A percentile compares a stretch with the other conserved stretches of the same genome.
These are phyloP conservation scores for Suhomyces yuchorum DNA, from an alignment of 1,139 yeast genomes.

Conservation along the genomic window DNA sequence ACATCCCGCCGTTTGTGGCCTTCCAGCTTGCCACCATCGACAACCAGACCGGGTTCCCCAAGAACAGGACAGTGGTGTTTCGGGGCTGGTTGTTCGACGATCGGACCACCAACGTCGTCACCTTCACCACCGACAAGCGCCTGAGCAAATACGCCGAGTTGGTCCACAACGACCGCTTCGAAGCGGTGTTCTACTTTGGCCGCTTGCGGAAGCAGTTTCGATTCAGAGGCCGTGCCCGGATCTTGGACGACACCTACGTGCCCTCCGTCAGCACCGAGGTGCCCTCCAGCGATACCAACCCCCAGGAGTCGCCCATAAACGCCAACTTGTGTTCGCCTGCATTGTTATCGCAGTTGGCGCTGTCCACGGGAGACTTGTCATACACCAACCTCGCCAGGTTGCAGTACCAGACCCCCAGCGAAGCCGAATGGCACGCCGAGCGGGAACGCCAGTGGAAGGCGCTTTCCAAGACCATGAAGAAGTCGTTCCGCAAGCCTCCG, in stretches of 20 bases:
- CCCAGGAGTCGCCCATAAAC: constrained; percentile 17
- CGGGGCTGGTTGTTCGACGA: constrained; percentile 79
- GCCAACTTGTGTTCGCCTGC: constrained; percentile 34
- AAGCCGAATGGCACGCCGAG: constrained; percentile 68
- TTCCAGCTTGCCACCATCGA: constrained; percentile 75
- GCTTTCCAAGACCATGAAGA: constrained; percentile 59
- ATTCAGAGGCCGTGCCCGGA: constrained; percentile 63
- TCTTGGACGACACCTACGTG: constrained; percentile 37
- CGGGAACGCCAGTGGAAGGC: constrained; percentile 62
- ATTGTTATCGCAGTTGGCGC: constrained; percentile 14
- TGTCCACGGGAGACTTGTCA: constrained; percentile 25
- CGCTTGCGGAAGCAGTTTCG: constrained; percentile 67
- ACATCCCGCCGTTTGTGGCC: constrained; percentile 49
- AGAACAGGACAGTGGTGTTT: constrained; percentile 67
- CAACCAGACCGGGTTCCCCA: constrained; percentile 52
- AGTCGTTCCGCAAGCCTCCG: constrained; percentile 68
- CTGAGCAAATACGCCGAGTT: constrained; percentile 64
- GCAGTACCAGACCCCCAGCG: constrained; percentile 51
- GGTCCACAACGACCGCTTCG: constrained; percentile 54
- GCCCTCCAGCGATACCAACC: constrained; percentile 2
- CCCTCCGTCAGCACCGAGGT: constrained; percentile 38
- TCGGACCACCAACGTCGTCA: constrained; percentile 63
- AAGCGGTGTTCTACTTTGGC: constrained; percentile 75
- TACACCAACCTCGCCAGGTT: constrained; percentile 30
- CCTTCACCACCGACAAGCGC: constrained; percentile 74